Base-by-base conservation (phyloP, 1,284 basidiomycete genomes). In the Chondrostereum purpureum region DNA sequence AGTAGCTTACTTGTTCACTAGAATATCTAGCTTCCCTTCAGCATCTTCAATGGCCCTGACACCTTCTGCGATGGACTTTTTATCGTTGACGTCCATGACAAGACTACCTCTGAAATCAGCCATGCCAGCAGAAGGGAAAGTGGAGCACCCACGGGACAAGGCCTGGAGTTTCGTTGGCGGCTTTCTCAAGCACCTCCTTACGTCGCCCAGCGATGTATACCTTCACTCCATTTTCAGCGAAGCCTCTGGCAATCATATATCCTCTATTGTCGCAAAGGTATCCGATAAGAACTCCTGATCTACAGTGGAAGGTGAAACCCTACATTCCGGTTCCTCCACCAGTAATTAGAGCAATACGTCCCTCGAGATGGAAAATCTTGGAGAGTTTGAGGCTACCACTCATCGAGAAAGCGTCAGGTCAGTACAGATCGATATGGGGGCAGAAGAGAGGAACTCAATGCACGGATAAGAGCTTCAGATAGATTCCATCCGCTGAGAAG, bases 1-100 rank as follows among this genome's bases (percentile, higher is more conserved):
- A n/a, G n/a, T n/a, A n/a, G n/a, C n/a, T n/a, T 50, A 89, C 86
- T 90, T 89, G 66, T 90, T 90, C 36, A 90, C 77, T 2, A 91
- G 73, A 39, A 90, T 74, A 55, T 91, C 84, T 19, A 91, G 61
- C 53, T 73, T 83, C 18, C 85, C 83, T 44, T 90, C 83, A 50
- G 67, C 70, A 35, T 72, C 62, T 47, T 78, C 70, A 37, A 84
- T 74, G 12, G 67, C 47, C 41, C 73, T 69, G 51, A 77, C 77
- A 2, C 71, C 77, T 8, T 63, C 66, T 37, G 66, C 52, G 46
- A 91, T 88, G 49, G 83, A 84, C 21, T 74, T 67, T 55, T 83
- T 84, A 57, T 75, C 66, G 0, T 83, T 86, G 12, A 79, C 76
- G 57, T 91, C 88, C 73, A 88, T 77, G 47, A 67, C 61, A 23